These are phyloP conservation scores for Dissoconium aciculare DNA, from an alignment of 2,329 filamentous ascomycete species.

Conservation along the genomic window DNA sequence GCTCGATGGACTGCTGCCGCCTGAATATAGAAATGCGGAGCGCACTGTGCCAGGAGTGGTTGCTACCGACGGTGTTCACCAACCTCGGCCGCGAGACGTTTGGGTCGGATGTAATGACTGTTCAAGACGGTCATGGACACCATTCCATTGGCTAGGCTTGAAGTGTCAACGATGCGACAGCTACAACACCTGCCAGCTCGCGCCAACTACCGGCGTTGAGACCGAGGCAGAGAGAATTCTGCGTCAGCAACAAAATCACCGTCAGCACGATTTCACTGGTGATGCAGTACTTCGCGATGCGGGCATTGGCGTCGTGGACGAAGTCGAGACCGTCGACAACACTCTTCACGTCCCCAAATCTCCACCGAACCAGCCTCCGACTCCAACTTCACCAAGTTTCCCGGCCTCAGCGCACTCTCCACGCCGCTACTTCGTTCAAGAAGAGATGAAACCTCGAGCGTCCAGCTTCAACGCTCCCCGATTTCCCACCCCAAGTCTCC, in stretches of 20 bases:
- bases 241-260: constrained; percentile 16
- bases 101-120: constrained; percentile 92
- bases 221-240: constrained; percentile 22
- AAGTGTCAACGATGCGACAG: constrained; percentile 56
- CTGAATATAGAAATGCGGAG: constrained; percentile 1
- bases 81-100: constrained; percentile 35
- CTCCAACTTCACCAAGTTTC: constrained; percentile 10
- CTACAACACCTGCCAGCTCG: constrained; percentile 38
- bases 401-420: constrained; percentile 16
- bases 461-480: constrained; percentile 15
- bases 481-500: constrained; percentile 19
- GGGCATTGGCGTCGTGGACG: constrained; percentile 19
- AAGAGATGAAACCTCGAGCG: constrained; percentile 15
- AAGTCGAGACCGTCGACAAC: constrained; percentile 9
- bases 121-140: constrained; percentile 67
- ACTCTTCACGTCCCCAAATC: constrained; percentile 10
- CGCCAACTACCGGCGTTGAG: constrained; percentile 27
- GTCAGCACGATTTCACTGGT: constrained; percentile 24
- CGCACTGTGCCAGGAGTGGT: background rate
- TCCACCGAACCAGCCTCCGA: constrained; percentile 5
- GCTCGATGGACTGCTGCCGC: constrained; percentile 17
- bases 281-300: constrained; percentile 21
- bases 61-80: background rate
- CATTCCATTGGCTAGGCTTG: constrained; percentile 87
- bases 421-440: constrained; percentile 21